A percentile compares a stretch with the other conserved stretches of the same genome.
These are phyloP conservation scores for Moesziomyces parantarcticus DNA, from an alignment of 1,284 basidiomycete genomes.

Conservation along the genomic window DNA sequence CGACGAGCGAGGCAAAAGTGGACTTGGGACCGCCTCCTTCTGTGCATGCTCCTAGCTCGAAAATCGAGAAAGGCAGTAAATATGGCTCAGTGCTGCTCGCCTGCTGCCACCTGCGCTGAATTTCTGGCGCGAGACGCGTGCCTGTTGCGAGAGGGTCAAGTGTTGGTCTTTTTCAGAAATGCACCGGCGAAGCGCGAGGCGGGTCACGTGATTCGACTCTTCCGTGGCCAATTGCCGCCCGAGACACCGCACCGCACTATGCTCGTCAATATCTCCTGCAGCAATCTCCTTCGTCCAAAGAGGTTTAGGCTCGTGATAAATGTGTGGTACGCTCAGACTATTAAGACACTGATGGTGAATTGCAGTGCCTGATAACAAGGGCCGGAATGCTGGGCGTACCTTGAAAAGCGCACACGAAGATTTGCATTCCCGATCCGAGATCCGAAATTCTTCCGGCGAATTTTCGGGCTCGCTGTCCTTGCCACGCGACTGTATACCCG, in stretches of 20 bases:
- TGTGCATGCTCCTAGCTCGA: too few species aligned
- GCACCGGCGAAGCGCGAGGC: not conserved
- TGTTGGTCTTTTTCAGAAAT: conserved; percentile 1
- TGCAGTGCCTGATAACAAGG: not conserved
- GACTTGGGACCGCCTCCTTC: too few species aligned
- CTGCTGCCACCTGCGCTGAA: too few species aligned
- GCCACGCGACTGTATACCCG: conserved; percentile 29
- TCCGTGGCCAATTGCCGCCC: not conserved
- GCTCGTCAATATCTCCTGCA: not conserved
- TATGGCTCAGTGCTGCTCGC: not conserved
- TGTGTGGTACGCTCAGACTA: too few species aligned
- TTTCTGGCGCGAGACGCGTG: not conserved
- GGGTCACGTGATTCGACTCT: not conserved
- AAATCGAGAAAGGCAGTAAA: not conserved
- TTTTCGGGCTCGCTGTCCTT: not conserved
- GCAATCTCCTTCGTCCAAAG: not conserved
- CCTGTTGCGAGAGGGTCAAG: not conserved
- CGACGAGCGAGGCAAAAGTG: too few species aligned
- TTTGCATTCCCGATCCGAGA: conserved; percentile 17
- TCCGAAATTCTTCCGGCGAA: conserved; percentile 8
- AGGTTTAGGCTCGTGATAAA: too few species aligned
- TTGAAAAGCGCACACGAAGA: not conserved
- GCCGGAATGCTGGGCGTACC: too few species aligned
- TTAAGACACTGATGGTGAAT: not conserved
- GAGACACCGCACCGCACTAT: not conserved